Conservation (phyloP, 768 basidiomycete genomes). For the Boletus rubroflammeus region DNA sequence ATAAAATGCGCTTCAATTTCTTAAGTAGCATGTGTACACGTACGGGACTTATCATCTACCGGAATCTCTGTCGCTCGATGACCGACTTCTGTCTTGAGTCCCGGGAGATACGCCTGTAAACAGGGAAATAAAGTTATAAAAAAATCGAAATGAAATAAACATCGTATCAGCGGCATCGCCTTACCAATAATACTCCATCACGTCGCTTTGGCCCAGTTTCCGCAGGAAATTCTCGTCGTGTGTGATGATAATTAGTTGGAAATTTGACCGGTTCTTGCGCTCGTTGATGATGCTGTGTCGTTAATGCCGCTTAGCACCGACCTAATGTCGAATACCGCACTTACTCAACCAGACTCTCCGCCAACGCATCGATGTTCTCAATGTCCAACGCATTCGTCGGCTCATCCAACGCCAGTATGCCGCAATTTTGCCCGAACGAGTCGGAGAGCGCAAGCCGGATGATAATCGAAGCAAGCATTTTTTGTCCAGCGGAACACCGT, state of each 20-base stretch:
- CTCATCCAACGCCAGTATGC: conserved; percentile 95
- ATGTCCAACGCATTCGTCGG: conserved; percentile 96
- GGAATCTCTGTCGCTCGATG: conserved; percentile 67
- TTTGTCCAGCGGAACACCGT: conserved; percentile 96
- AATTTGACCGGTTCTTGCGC: conserved; percentile 82
- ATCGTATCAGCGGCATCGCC: not conserved
- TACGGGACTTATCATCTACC: conserved; percentile 29
- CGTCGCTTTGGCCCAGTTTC: conserved; percentile 83
- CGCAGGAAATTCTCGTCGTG: conserved; percentile 95
- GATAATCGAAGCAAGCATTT: conserved; percentile 97
- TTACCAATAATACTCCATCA: conserved; percentile 95
- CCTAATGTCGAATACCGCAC: conserved; percentile 29
- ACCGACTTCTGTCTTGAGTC: conserved; percentile 73
- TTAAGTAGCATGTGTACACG: not conserved
- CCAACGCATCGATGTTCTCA: conserved; percentile 94
- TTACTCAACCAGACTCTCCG: conserved; percentile 87
- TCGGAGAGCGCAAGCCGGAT: conserved; percentile 96
- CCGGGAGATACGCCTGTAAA: conserved; percentile 72
- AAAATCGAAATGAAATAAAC: not conserved
- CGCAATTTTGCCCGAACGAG: conserved; percentile 96
- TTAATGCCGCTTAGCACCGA: not conserved
- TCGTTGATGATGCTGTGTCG: conserved; percentile 86
- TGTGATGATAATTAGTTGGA: conserved; percentile 96
- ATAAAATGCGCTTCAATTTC: not conserved
- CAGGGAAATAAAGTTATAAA: not conserved